Conservation (phyloP, 2,329 filamentous ascomycete species). For the Gliomastix tumulicola region DNA sequence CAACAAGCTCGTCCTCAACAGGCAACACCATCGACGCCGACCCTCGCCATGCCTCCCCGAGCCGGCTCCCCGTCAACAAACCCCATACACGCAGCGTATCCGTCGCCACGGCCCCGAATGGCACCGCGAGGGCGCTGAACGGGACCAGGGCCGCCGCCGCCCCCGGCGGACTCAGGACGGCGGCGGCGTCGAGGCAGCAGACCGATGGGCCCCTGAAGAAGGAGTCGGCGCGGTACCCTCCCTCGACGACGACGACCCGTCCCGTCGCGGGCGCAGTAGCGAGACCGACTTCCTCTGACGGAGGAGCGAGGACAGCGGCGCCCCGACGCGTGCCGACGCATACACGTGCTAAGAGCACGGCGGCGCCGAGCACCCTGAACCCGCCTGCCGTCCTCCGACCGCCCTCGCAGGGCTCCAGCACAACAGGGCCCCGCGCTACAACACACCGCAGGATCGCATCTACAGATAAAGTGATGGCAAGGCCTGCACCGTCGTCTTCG, state of each 20-base stretch:
- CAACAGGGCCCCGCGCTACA: background rate
- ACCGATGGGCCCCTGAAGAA: conserved; percentile 7
- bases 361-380: conserved; percentile 12
- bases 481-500: background rate
- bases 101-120: conserved; percentile 3
- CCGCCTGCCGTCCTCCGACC: conserved; percentile 20
- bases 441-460: too few relatives aligned
- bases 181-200: background rate
- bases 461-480: too few relatives aligned
- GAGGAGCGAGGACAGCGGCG: conserved; percentile 11
- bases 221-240: conserved; percentile 21
- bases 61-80: conserved; percentile 38
- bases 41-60: conserved; percentile 35
- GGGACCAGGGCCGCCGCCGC: background rate
- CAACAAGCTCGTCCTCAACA: conserved; percentile 7
- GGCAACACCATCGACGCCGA: conserved; percentile 10
- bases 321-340: conserved; percentile 13
- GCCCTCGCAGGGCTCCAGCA: conserved; percentile 14
- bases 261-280: background rate
- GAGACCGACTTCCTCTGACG: conserved; percentile 21
- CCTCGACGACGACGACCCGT: conserved; percentile 22
- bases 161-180: background rate
- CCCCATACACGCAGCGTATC: background rate
- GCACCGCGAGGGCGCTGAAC: background rate
- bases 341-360: conserved; percentile 22